A percentile compares a stretch with the other conserved stretches of the same genome.
phyloP scores from a whole-genome alignment of 306 rosid species.

The Arachis stenosperma region DNA sequence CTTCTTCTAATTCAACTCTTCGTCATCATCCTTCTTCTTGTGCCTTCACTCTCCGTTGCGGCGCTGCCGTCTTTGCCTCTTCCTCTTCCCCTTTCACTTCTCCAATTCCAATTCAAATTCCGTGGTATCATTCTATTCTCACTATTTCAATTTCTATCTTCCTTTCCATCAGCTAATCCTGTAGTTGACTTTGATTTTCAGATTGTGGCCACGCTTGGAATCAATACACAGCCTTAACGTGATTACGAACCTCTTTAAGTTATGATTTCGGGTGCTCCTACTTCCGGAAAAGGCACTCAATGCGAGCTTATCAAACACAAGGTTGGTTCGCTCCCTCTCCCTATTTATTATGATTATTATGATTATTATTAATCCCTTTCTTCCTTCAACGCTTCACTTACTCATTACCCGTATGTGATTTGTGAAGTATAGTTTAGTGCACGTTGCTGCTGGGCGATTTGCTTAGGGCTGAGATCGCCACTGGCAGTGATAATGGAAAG shows the following conservation, averaged over 20 bases:
- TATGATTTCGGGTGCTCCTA: constrained; percentile 94
- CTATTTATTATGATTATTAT: too few relatives aligned
- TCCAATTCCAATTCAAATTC: neutral
- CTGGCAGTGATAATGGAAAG: constrained; percentile 82
- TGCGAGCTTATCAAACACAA: constrained; percentile 76
- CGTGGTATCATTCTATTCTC: neutral
- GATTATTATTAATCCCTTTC: too few relatives aligned
- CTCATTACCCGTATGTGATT: constrained; percentile 6
- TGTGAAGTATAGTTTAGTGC: constrained; percentile 87
- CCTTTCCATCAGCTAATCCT: too few relatives aligned
- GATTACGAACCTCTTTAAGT: constrained; percentile 55
- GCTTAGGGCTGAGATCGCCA: constrained; percentile 83
- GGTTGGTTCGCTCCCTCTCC: constrained; percentile 33
- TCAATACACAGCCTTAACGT: too few relatives aligned
- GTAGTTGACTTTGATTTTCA: neutral
- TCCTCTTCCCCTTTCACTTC: neutral
- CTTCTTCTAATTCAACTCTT: neutral
- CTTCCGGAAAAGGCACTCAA: constrained; percentile 97
- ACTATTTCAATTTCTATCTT: too few relatives aligned
- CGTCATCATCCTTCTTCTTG: neutral
- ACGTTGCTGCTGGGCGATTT: constrained; percentile 92
- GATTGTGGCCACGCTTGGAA: constrained; percentile 35
- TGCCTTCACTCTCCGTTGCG: neutral
- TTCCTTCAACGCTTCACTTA: neutral
- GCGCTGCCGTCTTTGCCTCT: too few relatives aligned